Conservation (phyloP, 1,284 basidiomycete species). For the Sanguinoderma infundibulare region DNA sequence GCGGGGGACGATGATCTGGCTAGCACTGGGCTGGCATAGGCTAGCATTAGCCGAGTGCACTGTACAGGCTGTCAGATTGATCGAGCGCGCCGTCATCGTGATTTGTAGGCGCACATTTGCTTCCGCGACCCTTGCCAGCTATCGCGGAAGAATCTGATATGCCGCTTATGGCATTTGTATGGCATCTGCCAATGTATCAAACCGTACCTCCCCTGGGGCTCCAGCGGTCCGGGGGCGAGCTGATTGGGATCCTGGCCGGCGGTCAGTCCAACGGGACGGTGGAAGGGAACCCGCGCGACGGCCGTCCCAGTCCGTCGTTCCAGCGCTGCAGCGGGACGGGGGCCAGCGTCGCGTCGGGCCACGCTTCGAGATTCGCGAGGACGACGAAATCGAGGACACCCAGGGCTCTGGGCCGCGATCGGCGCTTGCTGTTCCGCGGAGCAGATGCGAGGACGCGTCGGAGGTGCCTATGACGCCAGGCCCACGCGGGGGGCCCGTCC, state of each 20-base stretch:
- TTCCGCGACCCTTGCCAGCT: constrained; percentile 25
- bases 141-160: constrained; percentile 26
- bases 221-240: constrained; percentile 5
- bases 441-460: not conserved
- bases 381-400: constrained; percentile 3
- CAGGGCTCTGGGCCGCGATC: constrained; percentile 6
- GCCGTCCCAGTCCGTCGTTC: constrained; percentile 17
- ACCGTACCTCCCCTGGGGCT: constrained; percentile 2
- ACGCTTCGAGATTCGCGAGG: constrained; percentile 1
- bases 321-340: not conserved
- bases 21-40: too few species aligned
- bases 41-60: not conserved
- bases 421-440: constrained; percentile 10
- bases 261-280: not conserved
- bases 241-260: too few species aligned
- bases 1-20: not conserved
- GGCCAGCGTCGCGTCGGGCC: not conserved
- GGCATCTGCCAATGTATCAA: constrained; percentile 17
- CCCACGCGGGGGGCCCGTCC: not conserved
- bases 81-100: constrained; percentile 15
- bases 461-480: not conserved
- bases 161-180: constrained; percentile 3
- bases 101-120: constrained; percentile 25
- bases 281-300: not conserved
- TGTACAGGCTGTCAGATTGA: not conserved